Base-by-base conservation (phyloP, 805 yeast genomes). In the Teunomyces panamensis region DNA sequence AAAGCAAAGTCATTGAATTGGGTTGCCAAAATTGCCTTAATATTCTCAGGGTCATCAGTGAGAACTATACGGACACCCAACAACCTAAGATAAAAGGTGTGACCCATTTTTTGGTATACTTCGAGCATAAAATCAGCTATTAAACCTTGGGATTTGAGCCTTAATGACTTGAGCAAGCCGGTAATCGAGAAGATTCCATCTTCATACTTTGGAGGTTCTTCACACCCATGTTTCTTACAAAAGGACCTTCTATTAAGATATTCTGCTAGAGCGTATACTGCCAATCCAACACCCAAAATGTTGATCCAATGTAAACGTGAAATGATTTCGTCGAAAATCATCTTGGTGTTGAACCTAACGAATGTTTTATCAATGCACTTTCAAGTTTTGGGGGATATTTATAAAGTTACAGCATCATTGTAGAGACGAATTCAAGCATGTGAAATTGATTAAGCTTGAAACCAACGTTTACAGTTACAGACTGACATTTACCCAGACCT, bases 1-100 rank as follows among this genome's bases (percentile, higher is more conserved):
- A 61, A 53, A 13, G 56, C 51, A 46, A 58, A 61, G 48, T 61
- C 65, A 35, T 52, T 53, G 42, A 61, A 61, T 37, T 61, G 64
- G 5, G 64, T 61, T 13, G 61, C 64, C 51, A 61, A 56, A 7
- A 60, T 30, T n/a, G 65, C 65, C 58, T 61, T 61, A 47, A 60
- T 50, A 49, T 56, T 57, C 35, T 58, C 63, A 9, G 65, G 64
- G 33, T 60, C 63, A 2, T 34, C 42, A 6, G 65, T 58, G 29
- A 59, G 39, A 17, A 63, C 39, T 39, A 64, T 55, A 48, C 57
- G 43, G 24, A 56, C 48, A 26, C 59, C 61, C 35, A 39, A 42
- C 26, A 53, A 37, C 30, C 48, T 36, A 16, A 53, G 24, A 45
- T 45, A 44, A 29, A 42, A 45, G 17, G 52, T 20, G 14, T 49